Base-by-base conservation (phyloP, 2,329 filamentous ascomycete species). In the Fusarium piperis region DNA sequence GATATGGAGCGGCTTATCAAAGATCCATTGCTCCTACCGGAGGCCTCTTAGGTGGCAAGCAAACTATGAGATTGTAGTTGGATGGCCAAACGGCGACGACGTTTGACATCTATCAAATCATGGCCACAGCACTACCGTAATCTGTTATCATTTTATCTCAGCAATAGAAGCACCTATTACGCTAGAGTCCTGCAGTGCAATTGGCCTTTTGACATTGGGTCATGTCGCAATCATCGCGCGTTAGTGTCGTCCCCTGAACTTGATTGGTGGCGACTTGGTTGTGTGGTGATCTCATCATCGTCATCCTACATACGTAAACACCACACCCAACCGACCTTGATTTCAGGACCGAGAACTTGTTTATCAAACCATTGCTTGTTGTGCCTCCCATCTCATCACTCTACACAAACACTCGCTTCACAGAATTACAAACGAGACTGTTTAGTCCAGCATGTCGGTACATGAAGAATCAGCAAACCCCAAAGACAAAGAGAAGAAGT, bases 401-500 rank as follows among this genome's bases (percentile, higher is more conserved):
- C 4, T 28, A 13, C 18, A 7, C 3, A 26, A 23, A 4, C 30
- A 20, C 26, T 44, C 3, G 3, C 18, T 41, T 15, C 3, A 2
- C 28, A 20, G 10, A 13, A 13, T 10, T 2, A 3, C 44, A 48
- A 30, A 28, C 6, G 23, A 30, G n/a, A 28, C 12, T 26, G 5
- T 16, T 48, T 15, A 39, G 7, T 46, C 13, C 15, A 69, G 8
- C n/a, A 71, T 59, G 59, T 62, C 62, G 4, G 28, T 70, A 30
- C 60, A 65, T 1, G 72, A 75, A 18, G 65, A 72, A 5, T 52
- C 64, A 5, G 20, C 53, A 10, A 28, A 23, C 28, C 28, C 41
- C 46, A 65, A 64, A 28, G 74, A 76, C 35, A 76, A 70, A 39
- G 74, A 76, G 61, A 76, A 74, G 46, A 72, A 66, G 6, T 75